Evolutionary conservation across 2,329 filamentous ascomycete genomes (phyloP).

Genomic region (Talaromyces albobiverticillius): DNA sequence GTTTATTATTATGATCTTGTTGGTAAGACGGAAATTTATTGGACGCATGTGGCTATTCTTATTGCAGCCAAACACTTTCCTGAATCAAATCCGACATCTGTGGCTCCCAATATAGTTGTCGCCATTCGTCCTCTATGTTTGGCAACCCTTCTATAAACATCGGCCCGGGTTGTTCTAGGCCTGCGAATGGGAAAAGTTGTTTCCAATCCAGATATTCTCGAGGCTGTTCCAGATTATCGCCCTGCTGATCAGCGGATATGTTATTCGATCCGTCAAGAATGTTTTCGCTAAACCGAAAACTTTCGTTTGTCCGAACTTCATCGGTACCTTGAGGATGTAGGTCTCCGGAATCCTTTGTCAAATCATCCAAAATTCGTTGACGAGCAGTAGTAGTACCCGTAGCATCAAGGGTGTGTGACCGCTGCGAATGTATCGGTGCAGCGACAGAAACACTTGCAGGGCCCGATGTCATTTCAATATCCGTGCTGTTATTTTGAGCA

Average conservation of each 20-base stretch:
- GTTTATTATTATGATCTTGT: too few relatives aligned
- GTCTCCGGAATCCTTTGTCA: neutral
- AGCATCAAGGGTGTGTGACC: constrained; percentile 21
- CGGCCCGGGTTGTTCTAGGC: constrained; percentile 35
- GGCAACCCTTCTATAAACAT: constrained; percentile 37
- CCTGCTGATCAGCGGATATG: constrained; percentile 23
- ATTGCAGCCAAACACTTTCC: constrained; percentile 40
- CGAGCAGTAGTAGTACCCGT: too few relatives aligned
- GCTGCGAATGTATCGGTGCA: constrained; percentile 11
- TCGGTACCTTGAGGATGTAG: neutral
- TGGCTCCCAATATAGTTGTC: constrained; percentile 44
- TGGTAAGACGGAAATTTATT: neutral
- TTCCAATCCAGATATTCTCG: constrained; percentile 40
- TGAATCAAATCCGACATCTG: constrained; percentile 41
- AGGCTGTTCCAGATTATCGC: constrained; percentile 29
- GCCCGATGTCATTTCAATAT: neutral
- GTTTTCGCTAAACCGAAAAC: constrained; percentile 1
- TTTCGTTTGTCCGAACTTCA: neutral
- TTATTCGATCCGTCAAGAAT: constrained; percentile 5
- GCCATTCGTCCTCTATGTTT: constrained; percentile 44
- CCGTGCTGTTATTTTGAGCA: neutral
- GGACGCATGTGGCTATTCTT: neutral
- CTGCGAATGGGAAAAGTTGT: constrained; percentile 40
- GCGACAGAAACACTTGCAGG: neutral
- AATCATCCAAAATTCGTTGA: neutral